Percentiles rank a stretch among this genome's conserved stretches.
Conservation (phyloP, 805 yeast species). For the Zygoascus ofunaensis region DNA sequence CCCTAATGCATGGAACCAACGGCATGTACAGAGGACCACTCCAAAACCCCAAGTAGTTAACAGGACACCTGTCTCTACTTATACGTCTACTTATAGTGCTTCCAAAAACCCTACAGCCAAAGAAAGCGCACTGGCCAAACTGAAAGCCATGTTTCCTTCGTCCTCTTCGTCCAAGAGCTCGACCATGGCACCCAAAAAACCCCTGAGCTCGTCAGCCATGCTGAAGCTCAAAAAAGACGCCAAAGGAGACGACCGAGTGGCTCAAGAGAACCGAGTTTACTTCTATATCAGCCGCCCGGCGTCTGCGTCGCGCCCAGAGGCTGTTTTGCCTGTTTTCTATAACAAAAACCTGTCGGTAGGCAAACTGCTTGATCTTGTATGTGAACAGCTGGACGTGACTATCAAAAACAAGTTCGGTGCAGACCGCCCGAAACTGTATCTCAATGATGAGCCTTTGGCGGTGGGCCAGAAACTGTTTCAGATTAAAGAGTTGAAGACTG, state of each 20-base stretch:
- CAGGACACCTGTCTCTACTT: neutral
- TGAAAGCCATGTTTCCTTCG: slow-evolving; percentile 1
- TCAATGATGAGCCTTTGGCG: slow-evolving; percentile 1
- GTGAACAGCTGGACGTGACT: slow-evolving; percentile 17
- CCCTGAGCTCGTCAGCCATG: neutral
- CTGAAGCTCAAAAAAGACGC: slow-evolving; percentile 26
- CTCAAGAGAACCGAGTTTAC: slow-evolving; percentile 27
- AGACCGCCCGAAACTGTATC: slow-evolving; percentile 11
- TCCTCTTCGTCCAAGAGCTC: neutral
- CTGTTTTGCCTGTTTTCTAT: slow-evolving; percentile 19
- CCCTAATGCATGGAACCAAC: neutral
- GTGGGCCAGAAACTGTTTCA: slow-evolving; percentile 8
- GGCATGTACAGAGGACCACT: neutral
- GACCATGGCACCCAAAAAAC: neutral
- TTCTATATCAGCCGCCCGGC: slow-evolving; percentile 22
- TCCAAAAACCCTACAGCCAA: neutral
- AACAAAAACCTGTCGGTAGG: slow-evolving; percentile 17
- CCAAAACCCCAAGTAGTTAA: neutral
- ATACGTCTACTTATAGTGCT: neutral
- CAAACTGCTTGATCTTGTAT: slow-evolving; percentile 21
- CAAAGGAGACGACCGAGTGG: slow-evolving; percentile 30
- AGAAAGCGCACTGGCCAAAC: slow-evolving; percentile 2
- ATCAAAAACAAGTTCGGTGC: slow-evolving; percentile 11
- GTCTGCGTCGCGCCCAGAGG: slow-evolving; percentile 17
- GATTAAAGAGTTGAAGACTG: neutral